These are phyloP conservation scores for Magnolia sinica DNA, from an alignment of 164 flowering plant species.

Conservation along the genomic window DNA sequence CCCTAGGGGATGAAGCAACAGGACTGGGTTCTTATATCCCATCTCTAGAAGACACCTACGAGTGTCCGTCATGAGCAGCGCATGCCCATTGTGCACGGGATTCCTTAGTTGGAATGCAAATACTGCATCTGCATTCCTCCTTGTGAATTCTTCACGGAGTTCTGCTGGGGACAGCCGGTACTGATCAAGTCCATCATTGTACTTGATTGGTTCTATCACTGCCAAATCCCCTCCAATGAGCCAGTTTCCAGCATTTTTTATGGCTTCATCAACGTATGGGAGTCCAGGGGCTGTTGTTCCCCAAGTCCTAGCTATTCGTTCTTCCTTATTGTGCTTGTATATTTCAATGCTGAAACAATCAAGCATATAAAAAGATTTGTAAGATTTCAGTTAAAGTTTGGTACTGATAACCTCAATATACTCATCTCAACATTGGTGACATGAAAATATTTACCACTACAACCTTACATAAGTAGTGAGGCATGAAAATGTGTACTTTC, in stretches of 20 bases:
- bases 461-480: background rate
- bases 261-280: slow-evolving; percentile 73
- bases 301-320: slow-evolving; percentile 86
- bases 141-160: slow-evolving; percentile 66
- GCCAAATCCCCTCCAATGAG: slow-evolving; percentile 83
- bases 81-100: slow-evolving; percentile 98
- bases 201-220: slow-evolving; percentile 73
- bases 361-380: background rate
- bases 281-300: slow-evolving; percentile 81
- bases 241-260: slow-evolving; percentile 74
- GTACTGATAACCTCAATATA: background rate
- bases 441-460: no score
- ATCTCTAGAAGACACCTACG: slow-evolving; percentile 83
- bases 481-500: background rate
- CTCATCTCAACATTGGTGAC: background rate
- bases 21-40: slow-evolving; percentile 93
- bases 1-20: slow-evolving; percentile 92
- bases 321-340: slow-evolving; percentile 89
- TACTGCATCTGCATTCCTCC: slow-evolving; percentile 82
- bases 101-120: slow-evolving; percentile 92
- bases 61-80: slow-evolving; percentile 91
- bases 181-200: slow-evolving; percentile 82
- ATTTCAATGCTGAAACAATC: slow-evolving; percentile 63
- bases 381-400: background rate
- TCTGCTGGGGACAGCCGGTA: slow-evolving; percentile 76